A percentile compares a stretch with the other conserved stretches of the same genome.
phyloP scores from a whole-genome alignment of 768 basidiomycete species.

The Kwoniella newhampshirensis region DNA sequence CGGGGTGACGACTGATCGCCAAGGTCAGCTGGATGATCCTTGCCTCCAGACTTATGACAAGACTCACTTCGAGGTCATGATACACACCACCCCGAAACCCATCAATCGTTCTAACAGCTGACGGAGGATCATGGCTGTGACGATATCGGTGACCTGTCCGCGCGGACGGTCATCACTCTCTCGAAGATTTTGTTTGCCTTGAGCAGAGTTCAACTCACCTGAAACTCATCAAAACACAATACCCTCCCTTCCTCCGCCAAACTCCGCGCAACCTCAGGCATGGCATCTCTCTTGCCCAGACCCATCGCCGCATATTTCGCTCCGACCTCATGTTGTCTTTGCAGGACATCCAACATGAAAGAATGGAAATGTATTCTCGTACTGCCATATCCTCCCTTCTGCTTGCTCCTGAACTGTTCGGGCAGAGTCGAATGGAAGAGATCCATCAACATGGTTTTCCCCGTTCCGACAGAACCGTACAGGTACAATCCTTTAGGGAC shows the following conservation, averaged over 20 bases:
- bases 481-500: slow-evolving; percentile 88
- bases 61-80: slow-evolving; percentile 96
- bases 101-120: slow-evolving; percentile 82
- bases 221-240: slow-evolving; percentile 97
- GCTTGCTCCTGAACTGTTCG: slow-evolving; percentile 24
- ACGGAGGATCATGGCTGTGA: slow-evolving; percentile 95
- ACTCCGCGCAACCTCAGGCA: slow-evolving; percentile 81
- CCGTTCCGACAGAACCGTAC: slow-evolving; percentile 94
- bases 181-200: slow-evolving; percentile 94
- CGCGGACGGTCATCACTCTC: not conserved
- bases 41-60: not conserved
- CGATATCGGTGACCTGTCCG: slow-evolving; percentile 85
- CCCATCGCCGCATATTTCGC: slow-evolving; percentile 56
- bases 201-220: slow-evolving; percentile 59
- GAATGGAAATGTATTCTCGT: slow-evolving; percentile 92
- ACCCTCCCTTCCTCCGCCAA: slow-evolving; percentile 79
- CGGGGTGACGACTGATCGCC: slow-evolving; percentile 86
- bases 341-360: slow-evolving; percentile 99
- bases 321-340: slow-evolving; percentile 58
- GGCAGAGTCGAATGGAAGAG: slow-evolving; percentile 81
- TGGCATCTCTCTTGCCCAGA: slow-evolving; percentile 71
- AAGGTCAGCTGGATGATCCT: slow-evolving; percentile 2
- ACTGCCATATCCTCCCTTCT: slow-evolving; percentile 26
- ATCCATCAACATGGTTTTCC: slow-evolving; percentile 97
- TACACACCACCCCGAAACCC: slow-evolving; percentile 83